Percentiles rank a stretch among this genome's conserved stretches.
Conservation (phyloP, 1,284 basidiomycete species). For the Microbotryum lychnidis-dioicae region DNA sequence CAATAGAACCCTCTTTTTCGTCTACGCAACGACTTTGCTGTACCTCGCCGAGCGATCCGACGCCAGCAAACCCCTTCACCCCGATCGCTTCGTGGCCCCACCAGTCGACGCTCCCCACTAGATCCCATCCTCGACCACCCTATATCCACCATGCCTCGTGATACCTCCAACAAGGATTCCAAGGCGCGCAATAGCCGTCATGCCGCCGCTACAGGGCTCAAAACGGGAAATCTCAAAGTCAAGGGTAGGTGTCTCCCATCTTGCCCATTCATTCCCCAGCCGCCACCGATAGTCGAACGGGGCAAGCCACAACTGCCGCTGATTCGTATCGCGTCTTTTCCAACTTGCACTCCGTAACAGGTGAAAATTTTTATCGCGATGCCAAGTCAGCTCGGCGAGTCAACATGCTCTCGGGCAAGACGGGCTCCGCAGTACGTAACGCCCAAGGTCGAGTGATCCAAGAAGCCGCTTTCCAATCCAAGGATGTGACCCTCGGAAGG, state of each 20-base stretch:
- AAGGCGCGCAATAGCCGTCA: conserved; percentile 20
- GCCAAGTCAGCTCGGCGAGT: conserved; percentile 64
- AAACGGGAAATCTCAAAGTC: conserved; percentile 30
- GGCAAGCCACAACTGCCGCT: not conserved
- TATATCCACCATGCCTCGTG: conserved; percentile 7
- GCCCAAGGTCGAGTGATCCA: conserved; percentile 81
- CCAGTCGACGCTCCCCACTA: no score
- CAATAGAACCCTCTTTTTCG: no score
- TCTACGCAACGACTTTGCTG: no score
- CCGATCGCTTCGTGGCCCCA: no score
- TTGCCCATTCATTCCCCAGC: no score
- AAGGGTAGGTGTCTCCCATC: conserved; percentile 18
- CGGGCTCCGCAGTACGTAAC: conserved; percentile 80
- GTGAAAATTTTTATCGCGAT: conserved; percentile 36
- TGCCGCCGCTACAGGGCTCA: conserved; percentile 29
- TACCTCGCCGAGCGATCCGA: no score
- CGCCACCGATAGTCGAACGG: not conserved
- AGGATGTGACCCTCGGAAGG: conserved; percentile 74
- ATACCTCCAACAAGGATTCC: conserved; percentile 23
- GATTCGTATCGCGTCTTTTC: not conserved
- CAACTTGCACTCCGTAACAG: conserved; percentile 4
- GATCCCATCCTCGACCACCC: not conserved
- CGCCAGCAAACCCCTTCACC: no score
- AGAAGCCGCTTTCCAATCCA: conserved; percentile 86
- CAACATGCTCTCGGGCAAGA: conserved; percentile 68